A percentile compares a stretch with the other conserved stretches of the same genome.
phyloP scores from a whole-genome alignment of 2,329 filamentous ascomycete species.

The Coniochaeta pulveracea region DNA sequence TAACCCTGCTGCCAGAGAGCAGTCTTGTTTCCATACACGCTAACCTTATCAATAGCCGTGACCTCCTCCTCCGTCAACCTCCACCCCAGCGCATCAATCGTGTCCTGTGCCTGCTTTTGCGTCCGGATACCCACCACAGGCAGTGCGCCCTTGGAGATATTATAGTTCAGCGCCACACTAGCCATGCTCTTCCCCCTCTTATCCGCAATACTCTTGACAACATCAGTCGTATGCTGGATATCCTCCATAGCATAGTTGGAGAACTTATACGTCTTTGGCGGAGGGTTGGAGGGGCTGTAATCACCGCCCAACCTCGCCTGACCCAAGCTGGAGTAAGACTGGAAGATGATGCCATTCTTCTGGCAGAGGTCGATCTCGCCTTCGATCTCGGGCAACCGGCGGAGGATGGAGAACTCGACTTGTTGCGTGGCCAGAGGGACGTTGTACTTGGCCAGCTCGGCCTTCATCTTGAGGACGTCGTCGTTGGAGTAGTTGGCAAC shows the following conservation, averaged over 20 bases:
- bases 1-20: constrained; percentile 29
- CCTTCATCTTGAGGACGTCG: constrained; percentile 28
- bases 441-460: constrained; percentile 23
- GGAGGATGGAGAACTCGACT: constrained; percentile 29
- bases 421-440: constrained; percentile 30
- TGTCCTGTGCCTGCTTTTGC: constrained; percentile 25
- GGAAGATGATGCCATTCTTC: constrained; percentile 27
- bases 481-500: constrained; percentile 30
- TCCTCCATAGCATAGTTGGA: constrained; percentile 30
- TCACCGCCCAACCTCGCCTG: constrained; percentile 24
- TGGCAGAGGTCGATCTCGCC: constrained; percentile 26
- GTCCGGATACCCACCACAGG: constrained; percentile 29
- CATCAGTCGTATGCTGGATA: constrained; percentile 23
- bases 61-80: constrained; percentile 27
- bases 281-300: constrained; percentile 24
- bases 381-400: constrained; percentile 25
- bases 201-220: constrained; percentile 22
- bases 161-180: constrained; percentile 31
- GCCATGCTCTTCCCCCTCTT: constrained; percentile 19
- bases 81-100: constrained; percentile 26
- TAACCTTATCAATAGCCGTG: constrained; percentile 24
- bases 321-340: constrained; percentile 27
- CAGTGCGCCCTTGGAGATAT: constrained; percentile 29
- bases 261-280: constrained; percentile 23
- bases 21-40: constrained; percentile 25